Evolutionary conservation across 192 early-diverging fungal species (phyloP).

Genomic region (Backusella parvicylindrica): DNA sequence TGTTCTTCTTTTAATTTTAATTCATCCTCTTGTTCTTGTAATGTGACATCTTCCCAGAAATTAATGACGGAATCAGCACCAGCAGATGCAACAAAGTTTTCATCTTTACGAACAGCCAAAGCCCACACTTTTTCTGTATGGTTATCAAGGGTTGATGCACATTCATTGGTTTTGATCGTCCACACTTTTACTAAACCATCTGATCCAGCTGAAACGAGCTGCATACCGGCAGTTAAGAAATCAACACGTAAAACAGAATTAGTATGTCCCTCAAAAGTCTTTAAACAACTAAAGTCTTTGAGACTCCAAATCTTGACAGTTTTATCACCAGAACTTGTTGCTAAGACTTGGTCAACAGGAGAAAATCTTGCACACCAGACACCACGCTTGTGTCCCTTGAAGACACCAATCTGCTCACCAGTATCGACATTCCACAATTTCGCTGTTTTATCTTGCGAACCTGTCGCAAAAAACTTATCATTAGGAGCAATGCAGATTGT

Average conservation of each 20-base stretch:
- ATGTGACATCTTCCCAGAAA: constrained; percentile 92
- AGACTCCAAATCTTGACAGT: constrained; percentile 95
- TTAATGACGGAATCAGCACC: constrained; percentile 88
- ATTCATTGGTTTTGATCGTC: constrained; percentile 90
- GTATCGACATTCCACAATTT: constrained; percentile 88
- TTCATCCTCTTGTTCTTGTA: constrained; percentile 75
- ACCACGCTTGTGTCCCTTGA: constrained; percentile 91
- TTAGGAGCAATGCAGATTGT: constrained; percentile 87
- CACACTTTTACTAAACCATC: constrained; percentile 97
- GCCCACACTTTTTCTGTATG: constrained; percentile 98
- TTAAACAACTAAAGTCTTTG: constrained; percentile 83
- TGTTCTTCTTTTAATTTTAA: constrained; percentile 69
- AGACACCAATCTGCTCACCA: constrained; percentile 73
- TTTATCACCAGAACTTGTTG: constrained; percentile 90
- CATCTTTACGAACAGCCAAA: constrained; percentile 68
- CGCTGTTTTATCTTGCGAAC: constrained; percentile 92
- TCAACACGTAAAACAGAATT: constrained; percentile 87
- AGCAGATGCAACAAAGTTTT: constrained; percentile 77
- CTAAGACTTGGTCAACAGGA: constrained; percentile 93
- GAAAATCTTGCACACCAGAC: constrained; percentile 94
- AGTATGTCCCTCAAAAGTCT: constrained; percentile 97
- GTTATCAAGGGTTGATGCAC: constrained; percentile 87
- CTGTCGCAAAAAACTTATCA: constrained; percentile 89
- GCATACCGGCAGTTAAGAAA: constrained; percentile 85
- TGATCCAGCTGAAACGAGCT: constrained; percentile 82